These are phyloP conservation scores for Melampsora larici-populina DNA, from an alignment of 1,284 basidiomycete genomes.

Conservation along the genomic window DNA sequence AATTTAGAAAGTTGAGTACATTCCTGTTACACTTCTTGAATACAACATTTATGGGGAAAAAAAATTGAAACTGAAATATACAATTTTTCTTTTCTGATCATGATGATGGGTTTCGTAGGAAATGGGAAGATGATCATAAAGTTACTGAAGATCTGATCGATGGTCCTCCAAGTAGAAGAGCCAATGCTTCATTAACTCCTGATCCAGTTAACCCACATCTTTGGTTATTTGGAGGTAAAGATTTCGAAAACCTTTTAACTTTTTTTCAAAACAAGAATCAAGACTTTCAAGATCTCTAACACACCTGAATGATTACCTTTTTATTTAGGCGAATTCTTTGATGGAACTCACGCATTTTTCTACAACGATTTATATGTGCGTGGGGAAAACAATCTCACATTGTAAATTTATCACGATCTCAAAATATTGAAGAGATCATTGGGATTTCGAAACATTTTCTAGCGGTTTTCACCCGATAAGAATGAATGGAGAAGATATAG, in stretches of 20 bases:
- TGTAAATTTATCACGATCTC: too few relatives aligned
- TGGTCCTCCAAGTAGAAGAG: conserved; percentile 72
- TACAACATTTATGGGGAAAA: too few relatives aligned
- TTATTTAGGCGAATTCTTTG: conserved; percentile 29
- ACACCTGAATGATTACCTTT: too few relatives aligned
- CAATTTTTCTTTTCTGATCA: too few relatives aligned
- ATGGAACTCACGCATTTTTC: conserved; percentile 28
- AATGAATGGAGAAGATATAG: conserved; percentile 83
- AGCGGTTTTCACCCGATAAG: conserved; percentile 76
- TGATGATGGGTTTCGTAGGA: conserved; percentile 4
- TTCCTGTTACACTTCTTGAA: too few relatives aligned
- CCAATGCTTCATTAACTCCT: conserved; percentile 72
- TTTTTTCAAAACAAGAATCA: neutral
- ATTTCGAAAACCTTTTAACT: too few relatives aligned
- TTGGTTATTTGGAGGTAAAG: conserved; percentile 35
- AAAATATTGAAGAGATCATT: neutral
- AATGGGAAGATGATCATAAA: conserved; percentile 41
- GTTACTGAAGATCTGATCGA: conserved; percentile 65
- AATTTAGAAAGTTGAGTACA: conserved; percentile 33
- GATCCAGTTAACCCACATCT: conserved; percentile 55
- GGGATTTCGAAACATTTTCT: conserved; percentile 54
- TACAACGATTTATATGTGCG: conserved; percentile 39
- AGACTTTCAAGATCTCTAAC: neutral
- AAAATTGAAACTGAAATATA: too few relatives aligned
- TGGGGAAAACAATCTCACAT: neutral